Evolutionary conservation across 805 yeast species (phyloP), one percentile per base, ranked within the genome.

Genomic region (Nakazawaea laoshanensis): DNA sequence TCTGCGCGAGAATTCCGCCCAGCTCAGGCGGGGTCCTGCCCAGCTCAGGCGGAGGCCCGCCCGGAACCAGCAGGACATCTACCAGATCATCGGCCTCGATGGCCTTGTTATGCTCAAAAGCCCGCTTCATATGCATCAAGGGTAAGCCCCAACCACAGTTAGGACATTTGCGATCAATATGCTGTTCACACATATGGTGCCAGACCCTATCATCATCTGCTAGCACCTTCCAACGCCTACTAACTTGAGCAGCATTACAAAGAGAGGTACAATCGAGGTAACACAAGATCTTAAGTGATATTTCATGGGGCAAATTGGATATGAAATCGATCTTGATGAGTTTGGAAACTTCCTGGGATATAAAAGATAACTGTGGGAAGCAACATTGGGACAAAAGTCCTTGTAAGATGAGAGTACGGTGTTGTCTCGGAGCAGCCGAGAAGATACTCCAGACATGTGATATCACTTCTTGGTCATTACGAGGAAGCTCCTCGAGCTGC

Each of bases 71-170:
- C n/a, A n/a, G n/a, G 59, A 11, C 23, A n/a, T n/a, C n/a, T n/a
- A n/a, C n/a, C n/a, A n/a, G n/a, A n/a, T n/a, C n/a, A n/a, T n/a
- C n/a, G n/a, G n/a, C 26, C n/a, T 43, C 48, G 5, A 31, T 29
- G 10, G 11, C 33, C 12, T 25, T 31, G 18, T 36, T 51, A 44
- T 53, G 58, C 47, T 74, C 74, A 40, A 82, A 57, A 2, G 79
- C 80, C 35, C 81, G 65, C 51, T 79, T 82, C 76, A 87, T 85
- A 48, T 87, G 95, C 74, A 92, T 72, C 39, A 92, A 61, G 3
- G 98, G 98, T 42, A 92, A 65, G 4, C 98, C 98, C 98, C 98
- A 92, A 11, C 98, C 98, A 60, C 98, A 92, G 50, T 85, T 85
- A 24, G 96, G 95, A 60, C 98, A 92, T 55, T 92, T 92, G 39